These are phyloP conservation scores for Verticillium nubilum DNA, from an alignment of 2,329 filamentous ascomycete genomes.

Conservation along the genomic window DNA sequence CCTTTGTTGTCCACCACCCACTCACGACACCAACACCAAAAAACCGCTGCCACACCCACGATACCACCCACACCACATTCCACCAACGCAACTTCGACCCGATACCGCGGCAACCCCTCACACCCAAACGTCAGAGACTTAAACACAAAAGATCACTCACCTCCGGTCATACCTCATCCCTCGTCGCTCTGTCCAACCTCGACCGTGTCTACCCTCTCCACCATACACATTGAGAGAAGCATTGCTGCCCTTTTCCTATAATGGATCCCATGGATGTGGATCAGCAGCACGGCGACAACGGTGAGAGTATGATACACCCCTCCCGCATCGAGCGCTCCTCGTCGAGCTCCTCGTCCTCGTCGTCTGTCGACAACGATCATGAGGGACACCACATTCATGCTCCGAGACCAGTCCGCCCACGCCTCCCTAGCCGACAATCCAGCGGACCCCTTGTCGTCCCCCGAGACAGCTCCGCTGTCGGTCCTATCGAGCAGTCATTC, in stretches of 20 bases:
- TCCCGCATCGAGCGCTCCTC: slow-evolving; percentile 29
- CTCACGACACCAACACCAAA: neutral
- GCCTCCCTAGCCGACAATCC: slow-evolving; percentile 67
- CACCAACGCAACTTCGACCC: neutral
- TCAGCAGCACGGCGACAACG: slow-evolving; percentile 13
- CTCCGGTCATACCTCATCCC: neutral
- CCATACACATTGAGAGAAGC: neutral
- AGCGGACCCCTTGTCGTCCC: slow-evolving; percentile 80
- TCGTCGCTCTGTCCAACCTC: neutral
- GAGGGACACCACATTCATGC: slow-evolving; percentile 38
- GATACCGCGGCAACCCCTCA: neutral
- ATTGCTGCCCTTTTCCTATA: neutral
- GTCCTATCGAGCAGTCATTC: slow-evolving; percentile 68
- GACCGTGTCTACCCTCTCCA: slow-evolving; percentile 1
- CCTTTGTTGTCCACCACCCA: neutral
- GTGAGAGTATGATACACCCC: slow-evolving; percentile 16
- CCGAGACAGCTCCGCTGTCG: slow-evolving; percentile 67
- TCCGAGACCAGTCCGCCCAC: slow-evolving; percentile 55
- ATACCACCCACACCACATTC: neutral
- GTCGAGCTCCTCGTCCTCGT: slow-evolving; percentile 24
- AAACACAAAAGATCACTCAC: neutral
- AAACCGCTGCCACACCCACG: neutral
- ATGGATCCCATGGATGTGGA: slow-evolving; percentile 8
- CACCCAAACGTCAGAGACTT: neutral
- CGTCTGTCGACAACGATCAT: slow-evolving; percentile 23